A percentile compares a stretch with the other conserved stretches of the same genome.
These are phyloP conservation scores for Fraxinus pennsylvanica DNA, from an alignment of 257 asterid genomes.

Conservation along the genomic window DNA sequence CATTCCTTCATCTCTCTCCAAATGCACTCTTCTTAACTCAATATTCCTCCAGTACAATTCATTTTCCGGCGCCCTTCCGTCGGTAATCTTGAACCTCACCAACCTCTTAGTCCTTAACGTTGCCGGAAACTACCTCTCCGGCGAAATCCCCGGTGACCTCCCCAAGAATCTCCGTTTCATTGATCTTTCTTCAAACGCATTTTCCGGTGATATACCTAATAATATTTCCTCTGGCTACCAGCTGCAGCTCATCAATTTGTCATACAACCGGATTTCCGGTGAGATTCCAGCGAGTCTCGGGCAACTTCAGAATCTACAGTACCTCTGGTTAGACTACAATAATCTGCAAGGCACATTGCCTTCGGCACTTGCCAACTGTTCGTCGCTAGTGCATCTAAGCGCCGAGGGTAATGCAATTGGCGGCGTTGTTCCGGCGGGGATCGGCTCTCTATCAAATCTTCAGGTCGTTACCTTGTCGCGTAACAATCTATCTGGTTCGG, in stretches of 20 bases:
- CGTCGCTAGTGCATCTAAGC: constrained; percentile 60
- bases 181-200: constrained; percentile 56
- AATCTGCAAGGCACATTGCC: constrained; percentile 61
- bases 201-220: constrained; percentile 48
- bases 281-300: constrained; percentile 61
- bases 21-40: constrained; percentile 51
- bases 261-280: constrained; percentile 52
- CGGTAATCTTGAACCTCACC: constrained; percentile 49
- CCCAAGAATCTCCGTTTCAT: constrained; percentile 45
- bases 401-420: constrained; percentile 62
- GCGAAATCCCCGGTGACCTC: constrained; percentile 43
- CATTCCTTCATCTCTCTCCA: constrained; percentile 50
- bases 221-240: constrained; percentile 36
- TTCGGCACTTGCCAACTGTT: constrained; percentile 67
- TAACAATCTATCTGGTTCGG: constrained; percentile 56
- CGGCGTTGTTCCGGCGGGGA: constrained; percentile 57
- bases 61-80: constrained; percentile 48
- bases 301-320: constrained; percentile 49
- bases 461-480: constrained; percentile 51
- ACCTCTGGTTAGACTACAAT: constrained; percentile 64
- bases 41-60: constrained; percentile 51
- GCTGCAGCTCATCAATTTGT: constrained; percentile 48
- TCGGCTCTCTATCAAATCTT: constrained; percentile 52
- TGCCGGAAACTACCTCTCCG: constrained; percentile 54
- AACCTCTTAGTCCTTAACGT: constrained; percentile 41